A percentile compares a stretch with the other conserved stretches of the same genome.
Evolutionary conservation across 2,329 filamentous ascomycete genomes (phyloP).

Genomic region (Verticillium albo-atrum): DNA sequence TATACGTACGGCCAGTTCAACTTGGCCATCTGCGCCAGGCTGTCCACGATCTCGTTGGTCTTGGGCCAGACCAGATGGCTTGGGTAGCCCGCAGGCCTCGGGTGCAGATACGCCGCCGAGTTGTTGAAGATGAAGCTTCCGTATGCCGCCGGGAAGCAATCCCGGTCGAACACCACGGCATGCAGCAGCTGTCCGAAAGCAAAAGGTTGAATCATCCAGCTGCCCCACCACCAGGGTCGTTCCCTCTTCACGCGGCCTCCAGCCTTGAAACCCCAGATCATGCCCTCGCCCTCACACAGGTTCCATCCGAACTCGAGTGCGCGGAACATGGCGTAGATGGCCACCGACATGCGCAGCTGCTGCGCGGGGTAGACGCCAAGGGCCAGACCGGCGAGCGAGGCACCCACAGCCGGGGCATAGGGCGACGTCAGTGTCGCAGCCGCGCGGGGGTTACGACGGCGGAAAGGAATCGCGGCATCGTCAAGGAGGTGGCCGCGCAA

Average conservation of each 20-base stretch:
- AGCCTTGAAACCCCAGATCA: slow-evolving; percentile 56
- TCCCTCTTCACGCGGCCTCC: slow-evolving; percentile 53
- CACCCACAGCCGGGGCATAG: slow-evolving; percentile 85
- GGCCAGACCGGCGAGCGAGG: slow-evolving; percentile 78
- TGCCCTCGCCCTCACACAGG: slow-evolving; percentile 68
- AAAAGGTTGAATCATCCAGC: slow-evolving; percentile 75
- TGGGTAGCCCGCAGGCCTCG: slow-evolving; percentile 65
- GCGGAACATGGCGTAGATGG: slow-evolving; percentile 76
- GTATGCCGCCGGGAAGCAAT: slow-evolving; percentile 58
- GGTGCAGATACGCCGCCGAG: slow-evolving; percentile 75
- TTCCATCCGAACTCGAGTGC: slow-evolving; percentile 88
- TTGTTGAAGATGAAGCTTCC: slow-evolving; percentile 60
- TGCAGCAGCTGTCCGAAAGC: slow-evolving; percentile 73
- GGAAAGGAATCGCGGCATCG: slow-evolving; percentile 75
- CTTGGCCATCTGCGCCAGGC: slow-evolving; percentile 73
- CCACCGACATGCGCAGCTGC: slow-evolving; percentile 69
- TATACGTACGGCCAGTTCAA: slow-evolving; percentile 74
- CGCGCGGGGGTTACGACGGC: slow-evolving; percentile 74
- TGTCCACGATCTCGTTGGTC: slow-evolving; percentile 73
- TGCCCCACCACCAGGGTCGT: slow-evolving; percentile 78
- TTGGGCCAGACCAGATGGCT: slow-evolving; percentile 67
- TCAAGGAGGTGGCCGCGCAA: slow-evolving; percentile 75
- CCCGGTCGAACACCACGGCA: slow-evolving; percentile 71
- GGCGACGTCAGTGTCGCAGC: slow-evolving; percentile 72
- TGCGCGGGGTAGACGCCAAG: slow-evolving; percentile 67